Base-by-base conservation (phyloP, 140 eudicot species). In the Flaveria floridana region DNA sequence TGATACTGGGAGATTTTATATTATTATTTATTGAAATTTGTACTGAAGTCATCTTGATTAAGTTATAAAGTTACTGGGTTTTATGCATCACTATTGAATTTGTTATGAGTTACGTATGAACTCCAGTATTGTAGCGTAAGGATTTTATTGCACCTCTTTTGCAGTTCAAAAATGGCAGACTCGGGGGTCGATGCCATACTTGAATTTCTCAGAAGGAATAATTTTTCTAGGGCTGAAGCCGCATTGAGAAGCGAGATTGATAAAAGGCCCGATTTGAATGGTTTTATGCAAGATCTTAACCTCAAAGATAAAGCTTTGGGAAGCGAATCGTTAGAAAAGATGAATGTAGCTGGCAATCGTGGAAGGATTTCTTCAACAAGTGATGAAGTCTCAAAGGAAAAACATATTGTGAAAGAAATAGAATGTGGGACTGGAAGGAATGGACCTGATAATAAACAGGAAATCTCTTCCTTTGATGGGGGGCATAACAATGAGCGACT, bases 171-270 rank as follows among this genome's bases (percentile, higher is more conserved):
- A 59, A 89, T 89, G 96, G 91, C 81, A 50, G 91, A 87, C 71
- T 86, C 95, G 9, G 46, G 89, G 64, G 87, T 92, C 75, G 90
- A 89, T 82, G 87, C 72, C 47, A 89, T 92, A 51, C 76, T 92
- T 73, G 95, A 92, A 1, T 92, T 82, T 65, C 78, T 92, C 76
- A 75, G 56, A 57, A 85, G 83, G 84, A 92, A 92, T 73, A 88
- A 90, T 14, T 92, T 92, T 75, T 72, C 86, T 18, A 89, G 90
- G 81, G 96, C 97, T 8, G 97, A 92, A 78, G 96, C 95, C 47
- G 97, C 97, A 15, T 73, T 92, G 84, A 79, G 87, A 42, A 82
- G 81, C 63, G 97, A 92, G 85, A 65, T 92, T 62, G 80, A 78
- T 70, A 85, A 75, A 15, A 81, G 88, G 14, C 82, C 95, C 9